A percentile compares a stretch with the other conserved stretches of the same genome.
phyloP scores from a whole-genome alignment of 495 filamentous ascomycete genomes.

The Aspergillus taichungensis region DNA sequence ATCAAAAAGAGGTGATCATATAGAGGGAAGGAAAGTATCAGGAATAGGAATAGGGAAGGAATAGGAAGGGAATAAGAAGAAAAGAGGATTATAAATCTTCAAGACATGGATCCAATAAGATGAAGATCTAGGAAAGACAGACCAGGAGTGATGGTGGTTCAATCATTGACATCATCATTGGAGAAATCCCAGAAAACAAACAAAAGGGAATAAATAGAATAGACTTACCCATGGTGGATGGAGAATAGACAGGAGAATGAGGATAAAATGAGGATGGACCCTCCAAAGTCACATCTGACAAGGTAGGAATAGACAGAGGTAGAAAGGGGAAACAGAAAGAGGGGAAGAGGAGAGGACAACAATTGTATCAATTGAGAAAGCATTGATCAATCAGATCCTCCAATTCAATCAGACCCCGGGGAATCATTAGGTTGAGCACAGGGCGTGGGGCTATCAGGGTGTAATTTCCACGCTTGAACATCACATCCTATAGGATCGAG shows the following conservation, averaged over 20 bases:
- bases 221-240: constrained; percentile 1
- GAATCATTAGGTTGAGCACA: no score
- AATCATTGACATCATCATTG: no score
- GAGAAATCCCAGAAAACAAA: constrained; percentile 8
- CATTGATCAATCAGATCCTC: no score
- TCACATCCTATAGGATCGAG: no score
- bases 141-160: constrained; percentile 6
- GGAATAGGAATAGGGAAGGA: constrained; percentile 12
- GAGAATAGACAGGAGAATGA: constrained; percentile 21
- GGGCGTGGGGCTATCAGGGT: neutral
- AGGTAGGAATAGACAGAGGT: constrained; percentile 5
- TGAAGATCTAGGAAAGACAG: constrained; percentile 8
- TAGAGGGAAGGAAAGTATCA: constrained; percentile 11
- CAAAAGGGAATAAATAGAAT: constrained; percentile 2
- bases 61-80: constrained; percentile 4
- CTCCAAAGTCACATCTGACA: neutral
- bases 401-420: no score
- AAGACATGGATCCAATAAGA: neutral
- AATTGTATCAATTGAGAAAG: no score
- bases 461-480: no score
- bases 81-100: neutral
- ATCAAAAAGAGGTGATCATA: no score
- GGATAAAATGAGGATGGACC: constrained; percentile 5
- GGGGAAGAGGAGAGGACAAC: neutral
- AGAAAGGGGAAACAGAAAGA: neutral